Evolutionary conservation across 2,329 filamentous ascomycete genomes (phyloP), one percentile per base, ranked within the genome.

Genomic region (Verticillium alfalfae): DNA sequence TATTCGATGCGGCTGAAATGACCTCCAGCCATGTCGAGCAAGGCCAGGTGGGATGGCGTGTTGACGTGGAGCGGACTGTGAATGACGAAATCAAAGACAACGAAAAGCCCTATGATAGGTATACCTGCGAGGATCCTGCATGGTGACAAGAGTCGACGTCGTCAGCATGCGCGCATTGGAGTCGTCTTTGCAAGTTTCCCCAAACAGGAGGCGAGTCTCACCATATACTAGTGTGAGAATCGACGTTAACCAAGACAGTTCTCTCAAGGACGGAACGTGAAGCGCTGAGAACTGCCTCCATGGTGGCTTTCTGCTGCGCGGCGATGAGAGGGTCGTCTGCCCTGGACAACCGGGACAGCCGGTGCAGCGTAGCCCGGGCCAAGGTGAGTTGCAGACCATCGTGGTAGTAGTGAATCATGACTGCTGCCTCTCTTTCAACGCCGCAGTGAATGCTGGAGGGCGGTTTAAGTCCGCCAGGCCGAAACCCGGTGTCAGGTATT

Each of bases 1-100:
- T 72, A 76, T 63, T 79, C 78, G 8, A 80, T 66, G 8, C 74
- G 69, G 57, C 73, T 76, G 55, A 80, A 80, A 63, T 80, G 76
- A 1, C 75, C 77, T 8, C 72, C 75, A 5, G 68, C 75, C 62
- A 79, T 72, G 56, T 78, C 77, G 10, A 80, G 68, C 0, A 78
- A 67, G 2, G 73, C 69, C 1, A 80, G 68, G 58, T 79, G 78
- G 3, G 64, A 70, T 6, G 56, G 60, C 0, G 71, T 76, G 49
- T 76, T 70, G 10, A 12, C 45, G n/a, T 52, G 45, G 8, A 52
- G 45, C 9, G 45, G 45, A 18, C 45, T 52, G 61, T 76, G 74
- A 5, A 78, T 66, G 1, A 78, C 71, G 13, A 76, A 69, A 59
- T 79, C 77, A 57, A 79, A 79, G 1, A 79, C 65, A 9, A 78